Conservation (phyloP, 2,329 filamentous ascomycete species). For the Claviceps sp. region DNA sequence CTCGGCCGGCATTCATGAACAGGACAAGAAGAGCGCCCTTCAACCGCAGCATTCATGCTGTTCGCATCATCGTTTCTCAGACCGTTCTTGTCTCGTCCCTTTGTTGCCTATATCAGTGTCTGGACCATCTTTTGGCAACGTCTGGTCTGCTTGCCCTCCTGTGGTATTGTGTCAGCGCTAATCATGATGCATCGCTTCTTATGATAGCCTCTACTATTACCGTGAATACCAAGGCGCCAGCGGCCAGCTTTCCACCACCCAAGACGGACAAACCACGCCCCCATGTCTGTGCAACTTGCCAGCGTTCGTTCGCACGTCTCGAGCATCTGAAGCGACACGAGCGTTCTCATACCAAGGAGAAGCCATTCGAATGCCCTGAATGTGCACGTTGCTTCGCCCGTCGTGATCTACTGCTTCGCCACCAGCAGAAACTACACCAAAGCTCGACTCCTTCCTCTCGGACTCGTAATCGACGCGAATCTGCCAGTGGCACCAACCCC, state of each 20-base stretch:
- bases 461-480: conserved; percentile 80
- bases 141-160: neutral
- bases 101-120: no score
- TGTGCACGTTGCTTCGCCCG: conserved; percentile 91
- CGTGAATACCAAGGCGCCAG: conserved; percentile 31
- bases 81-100: neutral
- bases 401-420: conserved; percentile 77
- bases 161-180: conserved; percentile 12
- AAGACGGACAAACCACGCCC: conserved; percentile 97
- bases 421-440: conserved; percentile 98
- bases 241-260: conserved; percentile 54
- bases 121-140: neutral
- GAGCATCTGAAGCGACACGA: conserved; percentile 97
- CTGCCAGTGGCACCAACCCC: conserved; percentile 58
- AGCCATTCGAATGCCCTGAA: conserved; percentile 94
- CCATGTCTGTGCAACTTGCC: conserved; percentile 84
- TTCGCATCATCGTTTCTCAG: neutral
- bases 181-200: conserved; percentile 9
- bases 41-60: neutral
- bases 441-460: conserved; percentile 77
- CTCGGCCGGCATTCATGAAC: neutral
- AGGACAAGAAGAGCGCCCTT: neutral
- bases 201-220: conserved; percentile 34
- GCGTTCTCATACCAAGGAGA: conserved; percentile 96
- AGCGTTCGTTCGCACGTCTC: conserved; percentile 81